Percentiles rank a stretch among this genome's conserved stretches.
phyloP scores from a whole-genome alignment of 805 yeast species.

The Kodamaea kaohsiungensis region DNA sequence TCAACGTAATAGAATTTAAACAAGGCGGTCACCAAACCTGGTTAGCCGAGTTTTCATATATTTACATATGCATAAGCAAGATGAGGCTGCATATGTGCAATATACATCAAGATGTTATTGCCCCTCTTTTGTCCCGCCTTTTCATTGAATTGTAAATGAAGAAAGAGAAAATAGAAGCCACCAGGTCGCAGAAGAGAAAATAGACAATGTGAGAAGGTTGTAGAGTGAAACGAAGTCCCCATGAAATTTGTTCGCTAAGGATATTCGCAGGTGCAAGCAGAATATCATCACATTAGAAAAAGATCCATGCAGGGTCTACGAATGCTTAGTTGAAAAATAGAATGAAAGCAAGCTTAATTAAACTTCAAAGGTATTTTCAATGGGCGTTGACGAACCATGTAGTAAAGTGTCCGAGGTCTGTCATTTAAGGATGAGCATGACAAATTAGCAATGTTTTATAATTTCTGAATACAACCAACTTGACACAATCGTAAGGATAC shows the following conservation, averaged over 20 bases:
- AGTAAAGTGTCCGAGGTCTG: not conserved
- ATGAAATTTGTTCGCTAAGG: not conserved
- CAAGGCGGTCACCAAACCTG: not conserved
- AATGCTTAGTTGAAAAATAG: not conserved
- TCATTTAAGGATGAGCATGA: not conserved
- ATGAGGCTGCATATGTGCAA: not conserved
- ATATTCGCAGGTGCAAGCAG: not conserved
- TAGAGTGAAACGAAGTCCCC: not conserved
- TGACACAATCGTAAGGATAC: not conserved
- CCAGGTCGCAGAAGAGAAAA: not conserved
- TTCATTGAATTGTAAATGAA: not conserved
- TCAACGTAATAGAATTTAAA: not conserved
- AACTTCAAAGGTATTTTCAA: not conserved
- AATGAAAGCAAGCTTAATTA: not conserved
- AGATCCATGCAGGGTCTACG: not conserved
- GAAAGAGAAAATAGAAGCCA: not conserved
- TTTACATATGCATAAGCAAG: not conserved
- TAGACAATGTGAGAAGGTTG: not conserved
- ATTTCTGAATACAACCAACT: not conserved
- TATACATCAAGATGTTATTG: not conserved
- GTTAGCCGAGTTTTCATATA: not conserved
- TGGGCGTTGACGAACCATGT: not conserved
- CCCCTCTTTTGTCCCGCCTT: not conserved
- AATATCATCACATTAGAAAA: not conserved
- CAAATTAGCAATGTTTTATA: not conserved